Conservation (phyloP, 2,329 filamentous ascomycete genomes). For the Fusarium sp. region DNA sequence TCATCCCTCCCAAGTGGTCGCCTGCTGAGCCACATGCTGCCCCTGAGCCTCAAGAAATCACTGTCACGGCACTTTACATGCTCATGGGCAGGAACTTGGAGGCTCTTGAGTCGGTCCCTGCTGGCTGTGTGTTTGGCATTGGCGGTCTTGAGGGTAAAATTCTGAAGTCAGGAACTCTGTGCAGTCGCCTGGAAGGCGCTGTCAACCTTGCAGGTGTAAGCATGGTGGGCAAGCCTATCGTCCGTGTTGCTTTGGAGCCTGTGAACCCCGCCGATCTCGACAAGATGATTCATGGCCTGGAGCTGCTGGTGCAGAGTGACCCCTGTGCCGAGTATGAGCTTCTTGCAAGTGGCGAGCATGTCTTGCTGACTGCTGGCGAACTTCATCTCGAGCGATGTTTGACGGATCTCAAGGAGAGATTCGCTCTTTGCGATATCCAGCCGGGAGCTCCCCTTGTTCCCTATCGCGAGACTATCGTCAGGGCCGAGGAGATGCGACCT, state of each 20-base stretch:
- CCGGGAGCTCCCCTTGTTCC: constrained; percentile 95
- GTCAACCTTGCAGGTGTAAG: constrained; percentile 90
- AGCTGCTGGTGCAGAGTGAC: constrained; percentile 91
- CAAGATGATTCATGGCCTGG: constrained; percentile 92
- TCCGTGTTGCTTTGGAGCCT: constrained; percentile 95
- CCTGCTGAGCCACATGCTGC: constrained; percentile 79
- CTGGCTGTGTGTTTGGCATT: constrained; percentile 95
- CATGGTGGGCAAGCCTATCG: constrained; percentile 87
- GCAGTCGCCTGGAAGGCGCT: constrained; percentile 85
- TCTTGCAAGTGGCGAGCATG: constrained; percentile 92
- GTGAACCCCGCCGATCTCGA: constrained; percentile 89
- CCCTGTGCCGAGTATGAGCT: constrained; percentile 97
- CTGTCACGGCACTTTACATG: constrained; percentile 89
- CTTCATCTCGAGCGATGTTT: constrained; percentile 93
- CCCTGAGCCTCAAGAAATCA: constrained; percentile 84
- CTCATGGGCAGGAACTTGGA: constrained; percentile 95
- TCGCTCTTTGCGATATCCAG: constrained; percentile 94
- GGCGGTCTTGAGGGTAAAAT: constrained; percentile 91
- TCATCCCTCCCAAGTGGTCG: constrained; percentile 92
- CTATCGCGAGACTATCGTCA: constrained; percentile 91
- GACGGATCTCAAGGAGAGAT: constrained; percentile 92
- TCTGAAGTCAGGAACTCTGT: constrained; percentile 95
- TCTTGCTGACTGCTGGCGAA: constrained; percentile 93
- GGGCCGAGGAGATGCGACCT: constrained; percentile 90
- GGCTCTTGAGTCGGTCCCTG: constrained; percentile 84